Evolutionary conservation across 2,329 filamentous ascomycete species (phyloP), one percentile per base, ranked within the genome.

Genomic region (Penicillium italicum): DNA sequence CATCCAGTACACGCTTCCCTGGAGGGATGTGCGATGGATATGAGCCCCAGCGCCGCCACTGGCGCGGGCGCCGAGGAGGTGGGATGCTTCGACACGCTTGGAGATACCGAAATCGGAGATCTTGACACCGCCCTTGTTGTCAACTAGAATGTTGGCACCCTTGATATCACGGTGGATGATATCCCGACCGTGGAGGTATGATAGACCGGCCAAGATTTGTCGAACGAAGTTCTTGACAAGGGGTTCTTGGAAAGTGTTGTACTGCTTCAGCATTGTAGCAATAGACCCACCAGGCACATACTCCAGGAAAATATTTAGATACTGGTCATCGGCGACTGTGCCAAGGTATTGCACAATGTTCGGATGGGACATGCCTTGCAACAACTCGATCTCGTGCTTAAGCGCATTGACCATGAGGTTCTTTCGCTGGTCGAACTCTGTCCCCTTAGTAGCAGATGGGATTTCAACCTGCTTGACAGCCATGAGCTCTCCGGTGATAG

Each of bases 1-100:
- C 94, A 99, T 99, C 94, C 94, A 99, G 78, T 97, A 99, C 50
- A 99, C 94, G 26, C 91, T 97, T 14, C 94, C 94, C 74, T 99
- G 94, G 4, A 99, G 83, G 1, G 93, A 97, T 11, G 85, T 81
- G 7, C 80, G 79, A 62, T 83, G 79, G 42, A 80, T 73, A 60
- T 79, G 75, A 28, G 70, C 65, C 34, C 68, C 69, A 22, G 64
- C 71, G 18, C 69, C 71, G 59, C 67, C 70, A 53, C 68, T 74
- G 46, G 74, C 76, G 41, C 69, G 69, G 46, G 74, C 69, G 33
- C 71, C 72, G 44, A 96, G 84, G 42, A 97, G 84, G 57, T 92
- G 94, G 55, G 90, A 88, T 14, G 91, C 91, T 75, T 97, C 93
- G 38, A 97, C 89, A 73, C 96, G 95, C 81, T 99, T 99, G 58